Conservation (phyloP, 2,329 filamentous ascomycete genomes). For the Sporothrix euskadiensis region DNA sequence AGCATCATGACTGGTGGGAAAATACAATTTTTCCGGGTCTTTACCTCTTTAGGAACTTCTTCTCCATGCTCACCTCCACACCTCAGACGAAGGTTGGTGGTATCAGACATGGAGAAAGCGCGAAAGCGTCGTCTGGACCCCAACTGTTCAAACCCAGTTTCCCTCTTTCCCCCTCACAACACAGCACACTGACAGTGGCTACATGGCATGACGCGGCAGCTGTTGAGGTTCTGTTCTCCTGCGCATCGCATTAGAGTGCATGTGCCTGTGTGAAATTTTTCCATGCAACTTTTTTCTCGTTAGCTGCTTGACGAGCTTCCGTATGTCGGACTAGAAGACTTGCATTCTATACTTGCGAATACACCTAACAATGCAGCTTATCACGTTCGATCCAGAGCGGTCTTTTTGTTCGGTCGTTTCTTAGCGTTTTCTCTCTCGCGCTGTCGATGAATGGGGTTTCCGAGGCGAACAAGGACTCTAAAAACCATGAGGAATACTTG, state of each 20-base stretch:
- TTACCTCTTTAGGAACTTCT: slow-evolving; percentile 13
- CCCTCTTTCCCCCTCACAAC: not conserved
- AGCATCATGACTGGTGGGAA: slow-evolving; percentile 24
- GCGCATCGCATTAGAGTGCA: not conserved
- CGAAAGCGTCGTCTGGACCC: not conserved
- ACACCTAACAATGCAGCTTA: not conserved
- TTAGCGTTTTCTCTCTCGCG: not conserved
- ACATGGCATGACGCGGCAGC: not conserved
- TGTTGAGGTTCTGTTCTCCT: not conserved
- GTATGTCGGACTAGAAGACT: not conserved
- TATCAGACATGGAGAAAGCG: slow-evolving; percentile 14
- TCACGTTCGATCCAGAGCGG: not conserved
- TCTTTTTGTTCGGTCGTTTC: not conserved
- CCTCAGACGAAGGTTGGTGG: slow-evolving; percentile 6
- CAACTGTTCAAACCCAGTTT: slow-evolving; percentile 8
- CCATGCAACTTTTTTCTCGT: not conserved
- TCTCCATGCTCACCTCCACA: slow-evolving; percentile 17
- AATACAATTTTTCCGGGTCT: slow-evolving; percentile 18
- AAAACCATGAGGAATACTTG: not conserved
- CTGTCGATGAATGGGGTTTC: not conserved
- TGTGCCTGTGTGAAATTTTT: slow-evolving; percentile 8
- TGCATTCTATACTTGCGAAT: not conserved
- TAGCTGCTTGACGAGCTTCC: not conserved
- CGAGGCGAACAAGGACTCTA: not conserved
- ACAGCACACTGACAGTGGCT: not conserved